Conservation (phyloP, 306 rosid species). For the Lagenaria siceraria region DNA sequence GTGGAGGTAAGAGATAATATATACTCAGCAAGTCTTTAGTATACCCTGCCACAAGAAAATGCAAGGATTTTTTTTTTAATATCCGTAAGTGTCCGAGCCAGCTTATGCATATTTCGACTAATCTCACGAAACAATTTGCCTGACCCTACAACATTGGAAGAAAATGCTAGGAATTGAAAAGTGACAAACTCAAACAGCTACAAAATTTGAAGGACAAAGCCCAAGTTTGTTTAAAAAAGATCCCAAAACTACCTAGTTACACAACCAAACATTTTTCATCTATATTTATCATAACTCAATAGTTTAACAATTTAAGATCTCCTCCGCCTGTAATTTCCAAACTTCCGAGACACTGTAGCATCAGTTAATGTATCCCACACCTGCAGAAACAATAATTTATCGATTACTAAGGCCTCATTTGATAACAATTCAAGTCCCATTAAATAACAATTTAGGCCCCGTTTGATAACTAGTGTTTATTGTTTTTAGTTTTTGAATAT, state of each 20-base stretch:
- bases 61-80: too few species aligned
- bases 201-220: conserved; percentile 7
- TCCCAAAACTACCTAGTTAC: too few species aligned
- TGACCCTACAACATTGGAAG: too few species aligned
- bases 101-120: too few species aligned
- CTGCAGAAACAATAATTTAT: conserved; percentile 24
- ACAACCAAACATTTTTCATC: background rate
- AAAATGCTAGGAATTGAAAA: background rate
- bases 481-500: too few species aligned
- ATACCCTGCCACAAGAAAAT: background rate
- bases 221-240: background rate
- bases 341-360: conserved; percentile 37
- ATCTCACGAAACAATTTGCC: too few species aligned
- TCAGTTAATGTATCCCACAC: conserved; percentile 62
- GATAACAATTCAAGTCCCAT: too few species aligned
- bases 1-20: background rate
- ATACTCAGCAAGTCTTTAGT: background rate
- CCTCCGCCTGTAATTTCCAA: conserved; percentile 21
- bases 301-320: conserved; percentile 13
- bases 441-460: too few species aligned
- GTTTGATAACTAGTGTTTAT: too few species aligned
- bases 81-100: too few species aligned
- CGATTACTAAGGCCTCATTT: conserved; percentile 34
- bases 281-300: background rate
- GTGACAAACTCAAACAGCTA: background rate